Percentiles rank a stretch among this genome's conserved stretches.
Conservation (phyloP, 768 basidiomycete species). For the Lactarius akahatsu region DNA sequence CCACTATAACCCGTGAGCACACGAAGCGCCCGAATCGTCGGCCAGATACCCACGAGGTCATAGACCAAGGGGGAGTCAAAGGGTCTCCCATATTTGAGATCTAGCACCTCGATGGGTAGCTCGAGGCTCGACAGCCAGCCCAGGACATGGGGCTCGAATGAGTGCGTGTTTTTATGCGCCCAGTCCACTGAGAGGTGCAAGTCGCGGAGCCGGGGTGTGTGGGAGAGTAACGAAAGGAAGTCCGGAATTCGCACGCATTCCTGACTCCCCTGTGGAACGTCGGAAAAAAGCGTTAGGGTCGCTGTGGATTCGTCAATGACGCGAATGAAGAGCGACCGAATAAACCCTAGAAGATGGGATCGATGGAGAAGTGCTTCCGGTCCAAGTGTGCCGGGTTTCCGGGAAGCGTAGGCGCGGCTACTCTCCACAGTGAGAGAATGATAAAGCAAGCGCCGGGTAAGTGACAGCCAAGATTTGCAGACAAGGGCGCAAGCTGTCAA, state of each 20-base stretch:
- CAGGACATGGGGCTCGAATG: slow-evolving; percentile 8
- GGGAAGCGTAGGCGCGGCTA: slow-evolving; percentile 7
- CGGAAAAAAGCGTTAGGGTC: not conserved
- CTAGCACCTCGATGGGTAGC: slow-evolving; percentile 14
- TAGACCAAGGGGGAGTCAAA: slow-evolving; percentile 12
- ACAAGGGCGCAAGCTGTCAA: slow-evolving; percentile 17
- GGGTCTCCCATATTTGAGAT: slow-evolving; percentile 14
- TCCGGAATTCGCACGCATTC: slow-evolving; percentile 17
- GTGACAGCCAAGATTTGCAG: slow-evolving; percentile 24
- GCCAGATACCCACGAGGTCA: slow-evolving; percentile 22
- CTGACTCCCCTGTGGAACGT: not conserved
- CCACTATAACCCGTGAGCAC: slow-evolving; percentile 7
- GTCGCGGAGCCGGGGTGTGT: slow-evolving; percentile 7
- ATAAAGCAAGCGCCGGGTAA: slow-evolving; percentile 16
- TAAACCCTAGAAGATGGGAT: slow-evolving; percentile 10
- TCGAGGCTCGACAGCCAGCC: slow-evolving; percentile 22
- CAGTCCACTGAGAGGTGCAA: slow-evolving; percentile 14
- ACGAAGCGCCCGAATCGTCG: slow-evolving; percentile 16
- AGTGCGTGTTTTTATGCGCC: slow-evolving; percentile 2
- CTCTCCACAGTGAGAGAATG: slow-evolving; percentile 18
- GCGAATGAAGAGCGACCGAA: slow-evolving; percentile 14
- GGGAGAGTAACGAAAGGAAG: slow-evolving; percentile 19
- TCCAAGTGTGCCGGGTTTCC: slow-evolving; percentile 20
- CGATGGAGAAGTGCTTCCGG: slow-evolving; percentile 9
- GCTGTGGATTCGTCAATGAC: slow-evolving; percentile 13